Base-by-base conservation (phyloP, 768 basidiomycete genomes). In the Phylloporus rhodoxanthus region DNA sequence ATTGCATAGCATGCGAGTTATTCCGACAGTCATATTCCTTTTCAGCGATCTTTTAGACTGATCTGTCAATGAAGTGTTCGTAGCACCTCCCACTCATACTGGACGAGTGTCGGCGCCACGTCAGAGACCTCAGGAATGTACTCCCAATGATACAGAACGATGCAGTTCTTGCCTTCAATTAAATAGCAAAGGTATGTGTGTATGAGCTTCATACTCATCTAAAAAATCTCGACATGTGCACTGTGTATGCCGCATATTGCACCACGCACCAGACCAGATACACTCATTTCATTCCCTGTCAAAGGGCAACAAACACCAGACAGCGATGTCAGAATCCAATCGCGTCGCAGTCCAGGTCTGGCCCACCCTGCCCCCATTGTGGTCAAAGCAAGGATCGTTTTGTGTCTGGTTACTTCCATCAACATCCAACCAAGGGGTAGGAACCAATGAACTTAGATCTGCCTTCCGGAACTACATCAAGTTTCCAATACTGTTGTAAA, bases 131-230 rank as follows among this genome's bases (percentile, higher is more conserved):
- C 23, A n/a, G 26, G 14, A 25, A 15, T 39, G 45, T 5, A 26
- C 8, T 14, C 21, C 4, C 23, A 39, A 11, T 25, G 15, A 43
- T 52, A 57, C 57, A 51, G 50, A 51, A 41, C 8, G 11, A 28
- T 36, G 43, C 11, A 26, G 15, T 34, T 37, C 26, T 23, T 34
- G 28, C 38, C 23, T 23, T 26, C 38, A 13, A 23, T 43, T 64
- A 62, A 58, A 64, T 41, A 52, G 21, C 32, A 36, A 48, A 51
- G 47, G 54, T 57, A 54, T 47, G 57, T 62, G 32, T 19, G 43
- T 21, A 36, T 14, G 37, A 51, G 19, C 23, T 33, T 37, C 52
- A 62, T 46, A 51, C 26, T 42, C 33, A 17, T 33, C 20, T 40
- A 26, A 17, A 46, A 54, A 21, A 39, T 51, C 48, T 50, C 19